Evolutionary conservation across 192 early-diverging fungal genomes (phyloP), one percentile per base, ranked within the genome.

Genomic region (Kappamyces sp.): DNA sequence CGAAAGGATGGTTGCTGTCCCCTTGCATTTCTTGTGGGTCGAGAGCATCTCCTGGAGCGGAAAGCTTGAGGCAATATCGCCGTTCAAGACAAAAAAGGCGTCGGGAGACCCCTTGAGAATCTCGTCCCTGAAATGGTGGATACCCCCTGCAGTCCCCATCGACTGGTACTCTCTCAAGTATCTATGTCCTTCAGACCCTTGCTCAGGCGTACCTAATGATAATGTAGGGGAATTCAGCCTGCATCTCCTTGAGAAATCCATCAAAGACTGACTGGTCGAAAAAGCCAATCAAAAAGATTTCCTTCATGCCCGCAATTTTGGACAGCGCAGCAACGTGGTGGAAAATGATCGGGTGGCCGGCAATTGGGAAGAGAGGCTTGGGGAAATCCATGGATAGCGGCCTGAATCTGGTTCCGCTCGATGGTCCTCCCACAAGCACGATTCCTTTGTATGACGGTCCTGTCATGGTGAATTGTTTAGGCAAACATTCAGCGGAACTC

Each of bases 121-220:
- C 73, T 96, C 90, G 69, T 99, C 94, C 63, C 96, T 90, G 85
- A 99, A 99, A 70, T 99, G 96, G 78, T 92, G 94, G 60, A 99
- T 72, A 30, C 94, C 94, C 57, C 96, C 96, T 41, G 90, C 96
- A 11, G 96, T 99, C 12, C 96, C 96, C 41, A 99, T 76, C 8
- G 92, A 84, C 65, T 91, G 89, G 76, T 96, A 99, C 77, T 99
- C 96, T 49, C 94, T 89, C 63, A 99, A 78, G 71, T 99, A 99
- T 54, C 93, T 92, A 60, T 33, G 31, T 38, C 15, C 41, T 4
- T 5, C 9, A 54, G 8, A 45, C 43, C 12, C 12, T 45, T 45
- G 22, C 22, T 22, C 22, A 61, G 30, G 22, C 57, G 42, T 76
- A 91, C 89, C 88, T 86, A 69, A 98, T 88, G 33, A 86, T 70